These are phyloP conservation scores for Theobroma cacao DNA, from an alignment of 345 rosid species.

Conservation along the genomic window DNA sequence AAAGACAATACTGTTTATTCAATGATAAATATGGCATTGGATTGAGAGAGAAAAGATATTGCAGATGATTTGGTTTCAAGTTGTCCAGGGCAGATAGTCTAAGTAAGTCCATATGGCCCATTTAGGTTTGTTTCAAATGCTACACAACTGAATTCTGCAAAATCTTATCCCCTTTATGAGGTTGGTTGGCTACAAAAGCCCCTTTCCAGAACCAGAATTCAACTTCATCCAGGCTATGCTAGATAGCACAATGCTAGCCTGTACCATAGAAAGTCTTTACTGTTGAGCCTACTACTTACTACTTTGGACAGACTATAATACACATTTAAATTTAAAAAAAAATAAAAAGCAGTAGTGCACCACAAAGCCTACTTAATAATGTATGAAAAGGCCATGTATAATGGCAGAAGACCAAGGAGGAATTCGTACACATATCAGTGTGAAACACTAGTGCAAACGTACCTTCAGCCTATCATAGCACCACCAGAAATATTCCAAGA, in stretches of 20 bases:
- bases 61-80: neutral
- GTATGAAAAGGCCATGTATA: neutral
- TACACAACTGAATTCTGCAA: neutral
- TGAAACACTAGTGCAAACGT: neutral
- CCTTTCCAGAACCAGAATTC: neutral
- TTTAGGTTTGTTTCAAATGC: neutral
- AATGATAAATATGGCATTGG: neutral
- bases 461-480: conserved; percentile 92
- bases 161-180: neutral
- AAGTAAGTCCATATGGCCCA: neutral
- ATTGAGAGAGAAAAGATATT: neutral
- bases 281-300: neutral
- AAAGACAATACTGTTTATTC: neutral
- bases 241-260: neutral
- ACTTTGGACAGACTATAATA: neutral
- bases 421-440: neutral
- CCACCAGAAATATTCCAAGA: conserved; percentile 94
- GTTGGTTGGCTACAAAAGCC: neutral
- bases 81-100: neutral
- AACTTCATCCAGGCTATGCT: neutral
- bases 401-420: neutral
- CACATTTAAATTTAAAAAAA: too few relatives aligned
- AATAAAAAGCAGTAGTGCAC: neutral
- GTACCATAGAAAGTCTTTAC: neutral
- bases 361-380: neutral